Percentiles rank a stretch among this genome's conserved stretches.
Evolutionary conservation across 345 rosid species (phyloP).

Genomic region (Citrus sp.): DNA sequence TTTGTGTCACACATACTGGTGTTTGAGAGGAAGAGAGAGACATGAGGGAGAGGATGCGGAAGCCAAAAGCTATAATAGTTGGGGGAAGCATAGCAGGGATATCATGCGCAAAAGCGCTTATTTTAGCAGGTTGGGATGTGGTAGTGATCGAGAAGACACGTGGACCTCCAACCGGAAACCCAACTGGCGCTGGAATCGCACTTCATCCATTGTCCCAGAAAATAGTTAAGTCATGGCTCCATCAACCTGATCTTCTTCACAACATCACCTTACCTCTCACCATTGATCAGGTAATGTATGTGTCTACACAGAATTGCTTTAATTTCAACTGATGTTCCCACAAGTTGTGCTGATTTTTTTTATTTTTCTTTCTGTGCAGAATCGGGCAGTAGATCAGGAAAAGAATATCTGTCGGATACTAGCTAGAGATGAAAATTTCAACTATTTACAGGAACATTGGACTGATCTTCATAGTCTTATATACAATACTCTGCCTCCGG

Average conservation of each 20-base stretch:
- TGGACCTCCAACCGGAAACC: slow-evolving; percentile 52
- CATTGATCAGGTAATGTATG: slow-evolving; percentile 43
- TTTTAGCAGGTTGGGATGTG: slow-evolving; percentile 52
- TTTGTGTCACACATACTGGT: too few relatives aligned
- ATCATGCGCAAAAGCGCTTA: too few relatives aligned
- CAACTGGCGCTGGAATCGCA: slow-evolving; percentile 74
- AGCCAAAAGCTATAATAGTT: slow-evolving; percentile 50
- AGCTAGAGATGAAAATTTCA: slow-evolving; percentile 58
- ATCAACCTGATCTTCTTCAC: slow-evolving; percentile 38
- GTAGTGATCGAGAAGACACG: slow-evolving; percentile 54
- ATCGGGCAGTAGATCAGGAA: slow-evolving; percentile 39
- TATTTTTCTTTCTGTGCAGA: slow-evolving; percentile 28
- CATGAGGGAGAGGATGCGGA: slow-evolving; percentile 23
- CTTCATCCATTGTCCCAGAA: slow-evolving; percentile 43
- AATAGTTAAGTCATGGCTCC: slow-evolving; percentile 53
- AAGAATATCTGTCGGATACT: slow-evolving; percentile 28
- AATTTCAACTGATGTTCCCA: too few relatives aligned
- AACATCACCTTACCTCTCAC: slow-evolving; percentile 49
- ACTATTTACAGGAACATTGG: slow-evolving; percentile 69
- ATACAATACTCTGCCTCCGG: slow-evolving; percentile 35
- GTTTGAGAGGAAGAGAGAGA: not conserved
- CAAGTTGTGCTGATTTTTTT: too few relatives aligned
- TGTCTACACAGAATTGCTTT: too few relatives aligned
- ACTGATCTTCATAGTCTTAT: slow-evolving; percentile 63
- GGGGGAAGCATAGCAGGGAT: slow-evolving; percentile 59